phyloP scores from a whole-genome alignment of 2,329 filamentous ascomycete species.

The Hymenoscyphus occultus region DNA sequence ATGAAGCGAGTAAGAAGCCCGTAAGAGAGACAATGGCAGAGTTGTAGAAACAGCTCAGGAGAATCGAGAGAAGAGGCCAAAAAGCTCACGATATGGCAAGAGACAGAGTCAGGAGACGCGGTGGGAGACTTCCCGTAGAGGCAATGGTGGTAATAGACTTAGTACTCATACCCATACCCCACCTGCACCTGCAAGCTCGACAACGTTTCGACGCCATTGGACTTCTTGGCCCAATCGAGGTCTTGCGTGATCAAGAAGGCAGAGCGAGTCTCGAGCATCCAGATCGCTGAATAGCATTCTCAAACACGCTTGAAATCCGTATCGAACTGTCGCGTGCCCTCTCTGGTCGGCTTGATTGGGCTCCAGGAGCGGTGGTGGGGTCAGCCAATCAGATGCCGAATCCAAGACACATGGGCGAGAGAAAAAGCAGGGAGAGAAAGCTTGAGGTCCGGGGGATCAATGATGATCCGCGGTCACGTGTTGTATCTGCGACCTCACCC shows the following conservation, averaged over 20 bases:
- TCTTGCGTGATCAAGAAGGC: not conserved
- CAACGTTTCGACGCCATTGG: constrained; percentile 2
- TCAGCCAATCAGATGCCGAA: constrained; percentile 9
- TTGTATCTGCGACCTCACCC: not conserved
- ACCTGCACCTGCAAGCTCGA: not conserved
- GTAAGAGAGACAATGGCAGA: not conserved
- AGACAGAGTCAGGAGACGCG: not conserved
- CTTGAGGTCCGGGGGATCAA: not conserved
- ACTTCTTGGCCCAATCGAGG: not conserved
- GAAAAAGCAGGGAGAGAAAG: not conserved
- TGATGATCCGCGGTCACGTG: not conserved
- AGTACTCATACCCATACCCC: not conserved
- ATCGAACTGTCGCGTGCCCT: constrained; percentile 18
- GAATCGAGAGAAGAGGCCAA: not conserved
- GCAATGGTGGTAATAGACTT: not conserved
- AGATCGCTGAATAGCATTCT: constrained; percentile 4
- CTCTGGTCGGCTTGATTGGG: not conserved
- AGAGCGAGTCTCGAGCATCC: not conserved
- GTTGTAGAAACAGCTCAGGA: not conserved
- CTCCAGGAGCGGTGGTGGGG: not conserved
- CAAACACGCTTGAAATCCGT: constrained; percentile 9
- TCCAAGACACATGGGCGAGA: not conserved
- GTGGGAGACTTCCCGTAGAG: not conserved
- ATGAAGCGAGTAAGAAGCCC: constrained; percentile 12
- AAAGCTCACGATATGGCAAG: not conserved